Conservation (phyloP, 176 grass and related monocot genomes). For the Avena insularis region DNA sequence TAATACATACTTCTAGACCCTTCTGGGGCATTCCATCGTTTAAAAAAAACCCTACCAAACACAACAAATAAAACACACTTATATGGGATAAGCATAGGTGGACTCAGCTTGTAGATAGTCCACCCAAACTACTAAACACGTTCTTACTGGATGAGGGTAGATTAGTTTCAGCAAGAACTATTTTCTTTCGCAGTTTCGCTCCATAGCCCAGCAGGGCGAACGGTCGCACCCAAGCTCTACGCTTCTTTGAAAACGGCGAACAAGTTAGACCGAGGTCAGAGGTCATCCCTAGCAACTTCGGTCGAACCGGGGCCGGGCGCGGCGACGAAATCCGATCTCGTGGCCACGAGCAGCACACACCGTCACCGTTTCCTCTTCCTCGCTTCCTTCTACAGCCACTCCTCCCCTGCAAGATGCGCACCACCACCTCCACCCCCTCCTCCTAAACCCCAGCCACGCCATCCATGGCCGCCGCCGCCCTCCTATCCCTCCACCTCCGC, state of each 20-base stretch:
- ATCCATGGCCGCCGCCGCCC: conserved; percentile 46
- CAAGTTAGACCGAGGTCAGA: background rate
- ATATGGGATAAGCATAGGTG: no score
- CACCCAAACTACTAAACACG: no score
- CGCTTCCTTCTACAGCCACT: conserved; percentile 36
- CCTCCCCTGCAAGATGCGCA: conserved; percentile 33
- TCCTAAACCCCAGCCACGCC: conserved; percentile 37
- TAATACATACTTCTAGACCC: no score
- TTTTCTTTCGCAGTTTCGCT: no score
- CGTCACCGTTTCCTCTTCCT: background rate
- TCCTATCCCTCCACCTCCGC: conserved; percentile 54
- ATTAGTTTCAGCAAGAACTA: no score
- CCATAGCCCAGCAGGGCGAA: no score
- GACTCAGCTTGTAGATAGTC: no score
- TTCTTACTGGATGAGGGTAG: no score
- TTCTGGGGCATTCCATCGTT: no score
- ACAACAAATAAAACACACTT: no score
- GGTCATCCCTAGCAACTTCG: background rate
- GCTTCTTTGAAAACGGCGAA: background rate
- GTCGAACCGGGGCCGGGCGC: background rate
- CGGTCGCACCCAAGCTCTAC: background rate
- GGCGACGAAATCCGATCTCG: background rate
- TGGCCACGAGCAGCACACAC: conserved; percentile 17
- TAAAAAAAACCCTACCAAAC: no score
- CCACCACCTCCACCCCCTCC: conserved; percentile 12